Evolutionary conservation across 305 asterid species (phyloP).

Genomic region (Fraxinus nigra): DNA sequence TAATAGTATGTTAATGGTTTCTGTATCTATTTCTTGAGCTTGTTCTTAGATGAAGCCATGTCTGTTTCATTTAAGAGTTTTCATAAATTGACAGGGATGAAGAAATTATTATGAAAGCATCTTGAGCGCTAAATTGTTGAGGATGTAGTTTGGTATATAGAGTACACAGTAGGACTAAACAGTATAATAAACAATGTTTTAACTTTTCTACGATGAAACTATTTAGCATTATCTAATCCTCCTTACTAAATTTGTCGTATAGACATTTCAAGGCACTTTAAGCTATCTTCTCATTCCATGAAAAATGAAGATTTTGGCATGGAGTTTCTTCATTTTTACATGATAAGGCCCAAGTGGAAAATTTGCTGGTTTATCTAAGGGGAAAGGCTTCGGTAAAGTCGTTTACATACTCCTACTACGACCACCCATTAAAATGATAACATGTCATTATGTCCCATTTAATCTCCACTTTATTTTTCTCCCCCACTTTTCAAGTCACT

Average conservation of each 20-base stretch:
- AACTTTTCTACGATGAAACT: background rate
- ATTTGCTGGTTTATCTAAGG: background rate
- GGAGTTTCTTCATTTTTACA: background rate
- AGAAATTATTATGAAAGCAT: slow-evolving; percentile 10
- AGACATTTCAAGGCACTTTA: background rate
- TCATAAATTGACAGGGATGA: slow-evolving; percentile 5
- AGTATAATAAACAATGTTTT: background rate
- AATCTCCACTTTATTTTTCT: background rate
- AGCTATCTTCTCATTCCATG: background rate
- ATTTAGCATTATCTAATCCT: background rate
- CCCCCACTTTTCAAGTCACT: background rate
- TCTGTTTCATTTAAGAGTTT: background rate
- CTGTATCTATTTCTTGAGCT: background rate
- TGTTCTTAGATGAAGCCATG: background rate
- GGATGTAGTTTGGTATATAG: background rate
- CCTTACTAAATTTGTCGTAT: background rate
- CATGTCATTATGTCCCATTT: background rate
- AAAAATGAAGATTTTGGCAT: background rate
- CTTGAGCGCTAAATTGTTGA: background rate
- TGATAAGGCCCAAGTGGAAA: background rate
- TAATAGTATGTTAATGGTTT: background rate
- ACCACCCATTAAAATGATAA: background rate
- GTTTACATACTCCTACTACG: background rate
- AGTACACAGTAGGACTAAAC: background rate
- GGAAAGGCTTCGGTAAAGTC: background rate